Base-by-base conservation (phyloP, 345 rosid species). In the Lepidium africanum region DNA sequence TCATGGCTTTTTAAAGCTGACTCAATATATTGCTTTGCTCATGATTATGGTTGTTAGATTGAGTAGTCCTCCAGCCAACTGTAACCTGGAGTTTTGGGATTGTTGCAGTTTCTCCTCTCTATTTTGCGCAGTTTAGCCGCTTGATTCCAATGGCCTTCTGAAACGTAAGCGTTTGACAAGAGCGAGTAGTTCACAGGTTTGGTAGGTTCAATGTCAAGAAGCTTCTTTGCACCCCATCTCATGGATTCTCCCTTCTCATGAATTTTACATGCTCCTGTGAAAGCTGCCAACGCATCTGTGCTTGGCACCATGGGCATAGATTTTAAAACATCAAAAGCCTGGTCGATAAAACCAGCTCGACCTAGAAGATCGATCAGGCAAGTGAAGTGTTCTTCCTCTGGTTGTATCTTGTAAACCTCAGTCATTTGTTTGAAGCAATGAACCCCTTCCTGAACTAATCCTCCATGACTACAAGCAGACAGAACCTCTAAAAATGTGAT, bases 391-490 rank as follows among this genome's bases (percentile, higher is more conserved):
- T 81, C 87, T 63, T 75, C 64, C 59, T 81, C 84, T 7, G 88
- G 88, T 47, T 48, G 9, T 53, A 87, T 72, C 41, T 25, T 78
- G 73, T 81, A 88, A 25, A 49, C 59, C 8, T 39, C 65, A 32
- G 46, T 75, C 96, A 91, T 88, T 63, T 63, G 69, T 63, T 73
- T 81, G 47, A 89, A 86, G 79, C 69, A 89, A 70, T 50, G 70
- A 53, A 87, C 58, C 71, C 94, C 96, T 61, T 83, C 85, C 58
- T 61, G 72, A 37, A 91, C 80, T 62, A 84, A 64, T 14, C 94
- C 92, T 4, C 85, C 84, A 58, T 87, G 90, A 77, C 80, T 79
- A 71, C 94, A 89, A 38, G 89, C 85, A 71, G 96, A 84, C 52
- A 87, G 70, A 59, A 91, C 77, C 63, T 67, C 85, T 54, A 87